Evolutionary conservation across 1,139 yeast genomes (phyloP), one percentile per base, ranked within the genome.

Genomic region (Sugiyamaella xylanicola): DNA sequence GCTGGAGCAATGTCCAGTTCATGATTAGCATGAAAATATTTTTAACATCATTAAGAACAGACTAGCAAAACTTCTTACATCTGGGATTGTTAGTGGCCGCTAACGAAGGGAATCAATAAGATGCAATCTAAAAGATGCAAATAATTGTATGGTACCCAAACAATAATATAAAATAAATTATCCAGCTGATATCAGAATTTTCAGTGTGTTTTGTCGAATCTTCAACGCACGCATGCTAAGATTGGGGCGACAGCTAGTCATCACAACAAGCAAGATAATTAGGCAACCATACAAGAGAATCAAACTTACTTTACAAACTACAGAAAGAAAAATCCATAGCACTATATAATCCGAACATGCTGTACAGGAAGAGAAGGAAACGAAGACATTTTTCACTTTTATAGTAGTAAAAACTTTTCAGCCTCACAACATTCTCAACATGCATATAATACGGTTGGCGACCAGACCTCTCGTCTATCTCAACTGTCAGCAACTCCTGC

Each of bases 201-300:
- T 54, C 57, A 54, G 57, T 54, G 57, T 54, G 56, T 54, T 48
- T 48, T 54, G 78, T 78, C 83, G 83, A 77, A 71, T 80, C 84
- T 77, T 80, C 84, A 80, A 76, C 67, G 66, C 63, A 62, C 62
- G 51, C 17, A 42, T 50, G 64, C 66, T 80, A 81, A 79, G 84
- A 73, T 79, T 80, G 84, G 84, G 84, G 84, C 84, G 84, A 80
- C 84, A 78, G 63, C 72, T 68, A 69, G 77, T 79, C 83, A 78
- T 80, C 83, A 48, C 32, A 29, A 15, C 37, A 21, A 37, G 20
- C 17, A 19, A 39, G 49, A 46, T 20, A 20, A 78, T 67, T 49
- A 59, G n/a, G n/a, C n/a, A n/a, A n/a, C 3, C 16, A 8, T 7
- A 21, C 2, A 41, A 21, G 9, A 5, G 27, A 20, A 4, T 41